Conservation (phyloP, 495 filamentous ascomycete genomes). For the Penicillium roqueforti region DNA sequence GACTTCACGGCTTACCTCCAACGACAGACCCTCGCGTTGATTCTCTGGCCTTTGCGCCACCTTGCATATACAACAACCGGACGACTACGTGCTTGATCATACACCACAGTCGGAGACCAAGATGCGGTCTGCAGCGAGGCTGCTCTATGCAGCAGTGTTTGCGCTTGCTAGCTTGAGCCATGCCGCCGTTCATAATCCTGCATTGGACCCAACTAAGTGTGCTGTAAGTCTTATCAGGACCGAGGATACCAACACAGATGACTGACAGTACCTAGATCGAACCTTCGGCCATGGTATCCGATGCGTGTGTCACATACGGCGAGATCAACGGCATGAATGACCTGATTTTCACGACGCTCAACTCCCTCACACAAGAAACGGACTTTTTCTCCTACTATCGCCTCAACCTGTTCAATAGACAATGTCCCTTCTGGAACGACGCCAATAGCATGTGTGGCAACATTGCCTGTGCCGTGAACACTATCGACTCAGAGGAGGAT, state of each 20-base stretch:
- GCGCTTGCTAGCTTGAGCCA: slow-evolving; percentile 57
- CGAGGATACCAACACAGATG: background rate
- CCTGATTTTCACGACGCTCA: slow-evolving; percentile 71
- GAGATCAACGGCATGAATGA: slow-evolving; percentile 81
- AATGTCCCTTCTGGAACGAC: slow-evolving; percentile 95
- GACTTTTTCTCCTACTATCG: slow-evolving; percentile 99
- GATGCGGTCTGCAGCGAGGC: slow-evolving; percentile 64
- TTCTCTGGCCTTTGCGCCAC: slow-evolving; percentile 15
- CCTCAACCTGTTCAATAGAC: slow-evolving; percentile 91
- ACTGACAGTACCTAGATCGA: slow-evolving; percentile 47
- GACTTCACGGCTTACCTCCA: background rate
- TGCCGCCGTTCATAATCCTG: slow-evolving; percentile 34
- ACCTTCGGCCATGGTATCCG: slow-evolving; percentile 63
- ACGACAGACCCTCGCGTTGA: background rate
- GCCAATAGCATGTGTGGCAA: slow-evolving; percentile 94
- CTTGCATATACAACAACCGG: slow-evolving; percentile 8
- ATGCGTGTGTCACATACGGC: slow-evolving; percentile 89
- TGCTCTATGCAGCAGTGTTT: slow-evolving; percentile 76
- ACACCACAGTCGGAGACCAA: slow-evolving; percentile 13
- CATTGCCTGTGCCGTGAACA: slow-evolving; percentile 95
- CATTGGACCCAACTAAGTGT: slow-evolving; percentile 51
- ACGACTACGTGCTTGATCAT: background rate
- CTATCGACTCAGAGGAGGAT: slow-evolving; percentile 89
- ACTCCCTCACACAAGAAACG: slow-evolving; percentile 76
- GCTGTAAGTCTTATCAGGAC: slow-evolving; percentile 51